Conservation (phyloP, 805 yeast genomes). For the Huiozyma sinensis region DNA sequence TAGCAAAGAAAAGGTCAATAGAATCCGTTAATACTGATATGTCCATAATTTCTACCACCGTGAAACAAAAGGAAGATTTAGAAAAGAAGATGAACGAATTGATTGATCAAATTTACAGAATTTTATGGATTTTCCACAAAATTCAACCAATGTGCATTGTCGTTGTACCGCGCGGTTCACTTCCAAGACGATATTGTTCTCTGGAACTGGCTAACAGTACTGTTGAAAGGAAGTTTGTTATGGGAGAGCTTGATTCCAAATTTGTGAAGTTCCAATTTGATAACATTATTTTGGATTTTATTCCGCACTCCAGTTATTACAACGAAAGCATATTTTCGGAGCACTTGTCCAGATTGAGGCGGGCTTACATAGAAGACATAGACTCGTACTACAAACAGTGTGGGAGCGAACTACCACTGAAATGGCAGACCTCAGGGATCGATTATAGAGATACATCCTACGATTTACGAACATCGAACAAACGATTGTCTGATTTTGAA, state of each 20-base stretch:
- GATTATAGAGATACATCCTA: conserved; percentile 66
- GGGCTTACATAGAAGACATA: conserved; percentile 43
- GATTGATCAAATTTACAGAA: conserved; percentile 27
- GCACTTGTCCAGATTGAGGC: conserved; percentile 58
- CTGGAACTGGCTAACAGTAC: conserved; percentile 85
- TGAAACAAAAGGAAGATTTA: conserved; percentile 10
- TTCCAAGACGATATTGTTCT: conserved; percentile 68
- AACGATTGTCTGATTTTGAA: conserved; percentile 62
- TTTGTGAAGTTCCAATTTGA: conserved; percentile 59
- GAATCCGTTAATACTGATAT: background rate
- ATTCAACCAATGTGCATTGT: conserved; percentile 74
- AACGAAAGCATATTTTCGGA: conserved; percentile 29
- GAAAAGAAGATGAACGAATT: conserved; percentile 25
- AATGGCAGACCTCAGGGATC: conserved; percentile 65
- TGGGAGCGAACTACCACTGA: conserved; percentile 1
- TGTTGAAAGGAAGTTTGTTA: conserved; percentile 67
- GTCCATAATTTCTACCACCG: conserved; percentile 2
- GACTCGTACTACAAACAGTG: background rate
- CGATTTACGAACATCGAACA: conserved; percentile 61
- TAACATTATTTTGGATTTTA: conserved; percentile 26
- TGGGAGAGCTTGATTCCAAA: conserved; percentile 68
- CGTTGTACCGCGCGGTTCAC: conserved; percentile 65
- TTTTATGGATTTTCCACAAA: conserved; percentile 45
- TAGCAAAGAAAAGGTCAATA: conserved; percentile 25
- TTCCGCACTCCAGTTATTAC: conserved; percentile 26